phyloP scores from a whole-genome alignment of 1,284 basidiomycete genomes.

The Gymnopus androsaceus region DNA sequence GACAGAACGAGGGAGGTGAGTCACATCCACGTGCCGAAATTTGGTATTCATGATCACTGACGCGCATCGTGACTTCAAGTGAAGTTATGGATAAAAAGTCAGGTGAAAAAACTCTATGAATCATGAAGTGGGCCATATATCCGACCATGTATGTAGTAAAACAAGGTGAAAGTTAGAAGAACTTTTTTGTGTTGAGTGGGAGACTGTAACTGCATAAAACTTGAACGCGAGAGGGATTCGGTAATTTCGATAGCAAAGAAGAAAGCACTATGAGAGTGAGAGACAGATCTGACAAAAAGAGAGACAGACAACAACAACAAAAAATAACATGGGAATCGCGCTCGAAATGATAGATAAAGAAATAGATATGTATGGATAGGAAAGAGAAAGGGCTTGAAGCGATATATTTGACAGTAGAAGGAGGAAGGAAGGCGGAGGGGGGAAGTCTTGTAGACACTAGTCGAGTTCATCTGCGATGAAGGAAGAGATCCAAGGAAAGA shows the following conservation, averaged over 20 bases:
- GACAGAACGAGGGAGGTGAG: too few relatives aligned
- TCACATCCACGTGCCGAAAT: too few relatives aligned
- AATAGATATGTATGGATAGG: constrained; percentile 1
- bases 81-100: too few relatives aligned
- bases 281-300: not conserved
- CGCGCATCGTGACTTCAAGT: too few relatives aligned
- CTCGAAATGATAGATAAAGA: constrained; percentile 4
- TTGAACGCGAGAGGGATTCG: not conserved
- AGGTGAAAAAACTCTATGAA: not conserved
- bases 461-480: too few relatives aligned
- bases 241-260: constrained; percentile 4
- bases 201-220: too few relatives aligned
- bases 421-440: not conserved
- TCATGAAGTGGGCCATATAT: not conserved
- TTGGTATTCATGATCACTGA: too few relatives aligned
- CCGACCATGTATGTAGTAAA: constrained; percentile 2
- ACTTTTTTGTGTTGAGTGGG: not conserved
- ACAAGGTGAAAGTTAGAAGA: not conserved
- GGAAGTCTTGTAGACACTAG: too few relatives aligned
- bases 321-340: not conserved
- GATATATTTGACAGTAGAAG: not conserved
- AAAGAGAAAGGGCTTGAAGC: not conserved
- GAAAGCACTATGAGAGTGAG: not conserved
- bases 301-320: not conserved
- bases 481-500: not conserved